A percentile compares a stretch with the other conserved stretches of the same genome.
Conservation (phyloP, 306 rosid species). For the Ormosia emarginata region DNA sequence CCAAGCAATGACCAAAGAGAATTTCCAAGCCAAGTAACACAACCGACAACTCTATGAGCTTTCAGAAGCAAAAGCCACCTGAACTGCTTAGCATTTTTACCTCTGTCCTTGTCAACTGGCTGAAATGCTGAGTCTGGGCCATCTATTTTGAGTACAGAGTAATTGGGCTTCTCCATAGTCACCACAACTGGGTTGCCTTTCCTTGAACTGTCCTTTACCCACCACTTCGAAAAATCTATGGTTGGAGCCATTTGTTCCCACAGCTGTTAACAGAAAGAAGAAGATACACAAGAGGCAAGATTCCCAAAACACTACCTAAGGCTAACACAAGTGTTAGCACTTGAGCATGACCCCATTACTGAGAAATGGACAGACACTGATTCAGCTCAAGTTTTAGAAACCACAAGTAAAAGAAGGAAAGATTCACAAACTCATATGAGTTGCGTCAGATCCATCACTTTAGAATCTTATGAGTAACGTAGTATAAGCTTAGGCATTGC, state of each 20-base stretch:
- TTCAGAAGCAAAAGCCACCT: constrained; percentile 56
- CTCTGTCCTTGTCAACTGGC: constrained; percentile 47
- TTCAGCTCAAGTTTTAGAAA: background rate
- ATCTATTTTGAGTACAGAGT: constrained; percentile 52
- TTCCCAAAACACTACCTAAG: background rate
- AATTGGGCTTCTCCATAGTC: constrained; percentile 56
- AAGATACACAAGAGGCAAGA: background rate
- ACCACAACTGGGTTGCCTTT: constrained; percentile 58
- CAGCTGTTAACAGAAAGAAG: background rate
- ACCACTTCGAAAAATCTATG: constrained; percentile 41
- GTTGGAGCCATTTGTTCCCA: constrained; percentile 35
- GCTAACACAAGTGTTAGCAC: background rate
- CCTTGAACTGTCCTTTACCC: constrained; percentile 34
- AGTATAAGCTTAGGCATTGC: constrained; percentile 22
- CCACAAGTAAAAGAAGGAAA: background rate
- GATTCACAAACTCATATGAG: background rate
- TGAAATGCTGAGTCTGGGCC: constrained; percentile 50
- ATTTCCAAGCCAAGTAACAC: constrained; percentile 42
- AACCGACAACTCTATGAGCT: constrained; percentile 42
- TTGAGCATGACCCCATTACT: background rate
- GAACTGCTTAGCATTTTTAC: constrained; percentile 52
- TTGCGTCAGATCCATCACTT: constrained; percentile 31
- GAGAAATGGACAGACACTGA: background rate
- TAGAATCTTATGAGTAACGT: constrained; percentile 3
- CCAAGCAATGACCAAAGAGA: constrained; percentile 38